A percentile compares a stretch with the other conserved stretches of the same genome.
Conservation (phyloP, 2,329 filamentous ascomycete genomes). For the Botrytis paeoniae region DNA sequence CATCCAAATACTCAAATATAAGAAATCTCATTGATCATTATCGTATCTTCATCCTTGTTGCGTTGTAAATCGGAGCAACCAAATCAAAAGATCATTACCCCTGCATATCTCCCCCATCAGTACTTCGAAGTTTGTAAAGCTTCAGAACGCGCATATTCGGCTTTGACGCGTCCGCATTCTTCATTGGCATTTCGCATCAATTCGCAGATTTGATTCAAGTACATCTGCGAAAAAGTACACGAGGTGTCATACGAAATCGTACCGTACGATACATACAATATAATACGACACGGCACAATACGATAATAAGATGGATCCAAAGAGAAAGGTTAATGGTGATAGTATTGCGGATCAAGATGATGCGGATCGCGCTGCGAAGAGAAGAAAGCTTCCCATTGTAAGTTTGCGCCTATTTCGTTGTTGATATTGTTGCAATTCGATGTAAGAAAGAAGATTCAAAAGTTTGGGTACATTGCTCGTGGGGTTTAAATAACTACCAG, state of each 20-base stretch:
- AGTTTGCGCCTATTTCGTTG: conserved; percentile 38
- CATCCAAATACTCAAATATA: not conserved
- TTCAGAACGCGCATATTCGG: conserved; percentile 20
- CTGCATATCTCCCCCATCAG: conserved; percentile 17
- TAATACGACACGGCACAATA: not conserved
- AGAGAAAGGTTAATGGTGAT: conserved; percentile 51
- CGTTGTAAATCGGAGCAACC: not conserved
- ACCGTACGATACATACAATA: not conserved
- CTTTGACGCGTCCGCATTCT: conserved; percentile 17
- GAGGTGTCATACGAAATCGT: not conserved
- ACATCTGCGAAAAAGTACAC: not conserved
- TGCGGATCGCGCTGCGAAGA: conserved; percentile 55
- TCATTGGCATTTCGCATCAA: conserved; percentile 19
- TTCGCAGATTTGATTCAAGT: conserved; percentile 4
- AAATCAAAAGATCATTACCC: conserved; percentile 14
- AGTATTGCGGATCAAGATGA: conserved; percentile 47
- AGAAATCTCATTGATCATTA: not conserved
- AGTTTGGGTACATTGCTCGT: conserved; percentile 17
- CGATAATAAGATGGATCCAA: conserved; percentile 40
- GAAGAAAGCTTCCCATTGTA: conserved; percentile 54
- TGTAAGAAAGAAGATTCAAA: conserved; percentile 18
- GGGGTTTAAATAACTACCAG: conserved; percentile 16
- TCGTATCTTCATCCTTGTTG: conserved; percentile 17
- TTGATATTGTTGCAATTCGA: conserved; percentile 13
- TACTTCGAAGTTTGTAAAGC: conserved; percentile 18